Percentiles rank a stretch among this genome's conserved stretches.
phyloP scores from a whole-genome alignment of 2,329 filamentous ascomycete species.

The Colletotrichum sp. region DNA sequence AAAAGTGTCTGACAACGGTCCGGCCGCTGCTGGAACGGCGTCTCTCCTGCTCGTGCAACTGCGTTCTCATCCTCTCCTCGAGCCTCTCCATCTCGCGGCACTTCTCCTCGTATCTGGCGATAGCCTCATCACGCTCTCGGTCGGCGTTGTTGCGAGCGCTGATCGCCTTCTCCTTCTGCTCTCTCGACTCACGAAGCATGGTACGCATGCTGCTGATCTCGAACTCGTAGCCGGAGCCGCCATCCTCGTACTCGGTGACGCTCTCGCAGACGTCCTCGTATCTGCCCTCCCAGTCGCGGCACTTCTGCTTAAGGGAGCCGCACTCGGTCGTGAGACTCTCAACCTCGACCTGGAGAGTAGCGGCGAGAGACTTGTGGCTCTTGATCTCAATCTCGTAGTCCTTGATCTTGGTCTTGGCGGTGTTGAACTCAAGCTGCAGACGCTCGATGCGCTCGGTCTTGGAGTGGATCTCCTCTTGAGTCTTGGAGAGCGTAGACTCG shows the following conservation, averaged over 20 bases:
- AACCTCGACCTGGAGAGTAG: not conserved
- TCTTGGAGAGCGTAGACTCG: not conserved
- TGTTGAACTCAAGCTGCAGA: not conserved
- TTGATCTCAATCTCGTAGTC: not conserved
- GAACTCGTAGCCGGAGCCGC: constrained; percentile 4
- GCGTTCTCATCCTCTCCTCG: constrained; percentile 5
- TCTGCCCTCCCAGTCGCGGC: constrained; percentile 7
- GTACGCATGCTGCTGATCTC: constrained; percentile 9
- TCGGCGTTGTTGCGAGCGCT: constrained; percentile 7
- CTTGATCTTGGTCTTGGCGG: not conserved
- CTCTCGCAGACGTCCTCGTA: constrained; percentile 15
- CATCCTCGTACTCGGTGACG: constrained; percentile 15
- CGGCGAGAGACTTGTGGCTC: not conserved
- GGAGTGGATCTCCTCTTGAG: not conserved
- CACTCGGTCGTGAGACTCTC: not conserved
- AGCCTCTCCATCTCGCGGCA: constrained; percentile 16
- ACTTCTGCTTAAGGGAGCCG: not conserved
- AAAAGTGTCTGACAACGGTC: not conserved
- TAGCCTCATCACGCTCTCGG: constrained; percentile 6
- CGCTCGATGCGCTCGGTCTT: constrained; percentile 9
- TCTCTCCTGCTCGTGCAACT: not conserved
- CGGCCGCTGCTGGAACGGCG: not conserved
- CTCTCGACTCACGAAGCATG: constrained; percentile 8
- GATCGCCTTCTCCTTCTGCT: constrained; percentile 16
- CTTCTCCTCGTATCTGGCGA: not conserved